Conservation (phyloP, 2,329 filamentous ascomycete genomes). For the Cylindrodendrum hubeiense region DNA sequence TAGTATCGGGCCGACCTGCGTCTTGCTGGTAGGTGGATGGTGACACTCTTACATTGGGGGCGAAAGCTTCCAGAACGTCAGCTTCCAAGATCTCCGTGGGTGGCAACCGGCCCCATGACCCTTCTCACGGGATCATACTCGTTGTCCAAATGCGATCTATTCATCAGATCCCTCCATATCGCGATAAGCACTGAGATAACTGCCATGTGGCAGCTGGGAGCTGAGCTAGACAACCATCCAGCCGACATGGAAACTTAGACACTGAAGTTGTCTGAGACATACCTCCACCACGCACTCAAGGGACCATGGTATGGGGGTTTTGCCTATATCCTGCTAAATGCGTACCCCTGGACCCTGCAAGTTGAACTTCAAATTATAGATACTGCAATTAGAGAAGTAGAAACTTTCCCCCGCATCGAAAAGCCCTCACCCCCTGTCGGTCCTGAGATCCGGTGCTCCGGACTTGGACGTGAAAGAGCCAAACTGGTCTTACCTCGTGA, state of each 20-base stretch:
- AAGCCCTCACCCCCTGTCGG: constrained; percentile 22
- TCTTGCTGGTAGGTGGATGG: not conserved
- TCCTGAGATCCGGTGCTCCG: constrained; percentile 29
- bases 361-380: not conserved
- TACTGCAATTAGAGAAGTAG: not conserved
- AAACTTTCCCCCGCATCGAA: constrained; percentile 14
- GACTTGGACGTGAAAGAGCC: constrained; percentile 2
- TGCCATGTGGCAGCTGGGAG: not conserved
- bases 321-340: not conserved
- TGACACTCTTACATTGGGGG: not conserved
- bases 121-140: not conserved
- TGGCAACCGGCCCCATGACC: not conserved
- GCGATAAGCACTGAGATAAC: no score
- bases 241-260: not conserved
- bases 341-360: not conserved
- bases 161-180: no score
- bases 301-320: not conserved
- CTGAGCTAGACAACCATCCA: no score
- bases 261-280: no score
- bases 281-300: no score
- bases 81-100: not conserved
- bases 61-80: not conserved
- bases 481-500: not conserved
- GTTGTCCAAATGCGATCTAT: not conserved
- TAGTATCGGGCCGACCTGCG: constrained; percentile 3